Evolutionary conservation across 306 rosid genomes (phyloP).

Genomic region (Gleditsia sinensis): DNA sequence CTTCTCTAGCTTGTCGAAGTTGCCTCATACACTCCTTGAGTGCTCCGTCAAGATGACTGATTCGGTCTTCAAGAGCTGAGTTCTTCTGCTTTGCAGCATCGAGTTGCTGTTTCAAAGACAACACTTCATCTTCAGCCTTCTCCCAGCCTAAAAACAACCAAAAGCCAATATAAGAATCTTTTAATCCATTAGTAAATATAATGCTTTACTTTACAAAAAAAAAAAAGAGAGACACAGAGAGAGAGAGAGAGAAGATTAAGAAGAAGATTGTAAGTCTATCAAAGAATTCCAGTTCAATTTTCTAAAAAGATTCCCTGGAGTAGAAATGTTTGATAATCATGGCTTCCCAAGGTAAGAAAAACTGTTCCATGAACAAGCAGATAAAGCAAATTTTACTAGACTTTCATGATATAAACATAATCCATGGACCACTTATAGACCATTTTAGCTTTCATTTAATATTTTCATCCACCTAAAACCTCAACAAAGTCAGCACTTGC

Average conservation of each 20-base stretch:
- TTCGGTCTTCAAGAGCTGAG: slow-evolving; percentile 61
- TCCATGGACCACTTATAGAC: background rate
- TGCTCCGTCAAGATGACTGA: slow-evolving; percentile 72
- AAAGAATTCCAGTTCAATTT: slow-evolving; percentile 16
- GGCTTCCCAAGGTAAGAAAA: slow-evolving; percentile 10
- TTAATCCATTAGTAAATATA: background rate
- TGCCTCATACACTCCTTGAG: slow-evolving; percentile 70
- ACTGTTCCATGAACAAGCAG: slow-evolving; percentile 25
- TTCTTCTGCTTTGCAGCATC: slow-evolving; percentile 56
- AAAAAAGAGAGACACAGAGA: too few species aligned
- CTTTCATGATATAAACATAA: background rate
- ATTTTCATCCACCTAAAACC: background rate
- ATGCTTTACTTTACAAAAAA: background rate
- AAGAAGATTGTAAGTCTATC: background rate
- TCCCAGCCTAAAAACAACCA: slow-evolving; percentile 63
- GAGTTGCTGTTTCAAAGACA: slow-evolving; percentile 55
- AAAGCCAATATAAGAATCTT: slow-evolving; percentile 20
- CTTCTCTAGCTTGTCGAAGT: slow-evolving; percentile 72
- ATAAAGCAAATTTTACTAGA: slow-evolving; percentile 22
- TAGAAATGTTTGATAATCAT: slow-evolving; percentile 7
- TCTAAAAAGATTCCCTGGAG: background rate
- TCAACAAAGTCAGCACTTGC: background rate
- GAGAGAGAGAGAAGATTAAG: background rate
- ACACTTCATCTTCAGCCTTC: slow-evolving; percentile 64
- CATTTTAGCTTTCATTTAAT: slow-evolving; percentile 5